Conservation (phyloP, 2,329 filamentous ascomycete species). For the Apiospora saccharicola region DNA sequence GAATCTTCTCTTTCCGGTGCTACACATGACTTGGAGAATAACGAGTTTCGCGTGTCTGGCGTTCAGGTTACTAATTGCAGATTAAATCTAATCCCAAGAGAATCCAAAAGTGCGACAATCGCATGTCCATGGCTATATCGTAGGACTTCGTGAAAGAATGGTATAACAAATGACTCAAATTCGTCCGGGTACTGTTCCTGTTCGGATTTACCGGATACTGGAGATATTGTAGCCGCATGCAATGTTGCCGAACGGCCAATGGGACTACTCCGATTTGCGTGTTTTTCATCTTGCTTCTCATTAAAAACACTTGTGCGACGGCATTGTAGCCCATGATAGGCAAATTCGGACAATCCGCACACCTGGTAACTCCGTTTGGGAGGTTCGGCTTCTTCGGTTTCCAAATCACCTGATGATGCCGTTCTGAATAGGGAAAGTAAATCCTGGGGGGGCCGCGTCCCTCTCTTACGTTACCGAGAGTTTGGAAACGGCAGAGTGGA, state of each 20-base stretch:
- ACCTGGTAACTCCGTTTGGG: not conserved
- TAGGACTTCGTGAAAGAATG: not conserved
- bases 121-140: no score
- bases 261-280: not conserved
- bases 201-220: not conserved
- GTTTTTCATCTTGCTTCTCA: not conserved
- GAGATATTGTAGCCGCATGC: not conserved
- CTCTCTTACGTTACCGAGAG: not conserved
- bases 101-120: not conserved
- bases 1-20: not conserved
- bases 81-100: not conserved
- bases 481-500: not conserved
- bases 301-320: not conserved
- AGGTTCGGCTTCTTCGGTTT: not conserved
- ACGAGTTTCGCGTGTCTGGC: not conserved
- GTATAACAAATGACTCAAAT: not conserved
- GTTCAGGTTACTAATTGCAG: not conserved
- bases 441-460: not conserved
- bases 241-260: no score
- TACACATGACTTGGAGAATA: not conserved
- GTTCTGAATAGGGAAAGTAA: not conserved
- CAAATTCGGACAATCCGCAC: not conserved
- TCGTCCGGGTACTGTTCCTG: not conserved
- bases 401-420: not conserved
- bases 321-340: not conserved